These are phyloP conservation scores for Aspergillus calidoustus DNA, from an alignment of 2,329 filamentous ascomycete genomes.

Conservation along the genomic window DNA sequence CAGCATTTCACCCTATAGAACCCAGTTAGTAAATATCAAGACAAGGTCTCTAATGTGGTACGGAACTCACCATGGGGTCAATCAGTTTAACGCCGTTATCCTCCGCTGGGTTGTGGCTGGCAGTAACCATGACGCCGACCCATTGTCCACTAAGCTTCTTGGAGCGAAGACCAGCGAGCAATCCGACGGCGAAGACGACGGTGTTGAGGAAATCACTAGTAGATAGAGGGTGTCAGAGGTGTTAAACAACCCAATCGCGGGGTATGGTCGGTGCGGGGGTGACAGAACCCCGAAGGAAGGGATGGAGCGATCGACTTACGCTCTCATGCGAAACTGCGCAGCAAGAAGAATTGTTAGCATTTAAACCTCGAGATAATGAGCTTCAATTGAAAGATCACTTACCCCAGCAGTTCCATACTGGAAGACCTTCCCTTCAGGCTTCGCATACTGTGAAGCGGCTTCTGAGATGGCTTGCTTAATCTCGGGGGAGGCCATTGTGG, in stretches of 20 bases:
- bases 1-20: constrained; percentile 81
- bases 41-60: background rate
- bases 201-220: constrained; percentile 79
- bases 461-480: constrained; percentile 51
- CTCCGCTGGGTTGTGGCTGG: constrained; percentile 85
- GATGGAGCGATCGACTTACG: constrained; percentile 52
- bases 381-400: constrained; percentile 38
- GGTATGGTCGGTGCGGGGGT: constrained; percentile 36
- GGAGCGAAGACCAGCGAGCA: constrained; percentile 85
- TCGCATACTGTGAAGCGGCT: constrained; percentile 54
- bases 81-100: constrained; percentile 97
- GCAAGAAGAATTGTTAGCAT: constrained; percentile 18
- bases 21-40: constrained; percentile 19
- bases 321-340: constrained; percentile 69
- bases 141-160: constrained; percentile 87
- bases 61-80: constrained; percentile 73
- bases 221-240: constrained; percentile 34
- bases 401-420: constrained; percentile 66
- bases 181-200: constrained; percentile 88
- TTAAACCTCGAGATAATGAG: constrained; percentile 1
- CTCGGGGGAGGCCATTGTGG: constrained; percentile 48
- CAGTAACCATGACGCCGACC: constrained; percentile 96
- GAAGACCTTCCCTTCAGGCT: constrained; percentile 56
- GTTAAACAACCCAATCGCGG: constrained; percentile 38
- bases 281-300: constrained; percentile 30